These are phyloP conservation scores for Penicillium oxalicum DNA, from an alignment of 2,329 filamentous ascomycete genomes.

Conservation along the genomic window DNA sequence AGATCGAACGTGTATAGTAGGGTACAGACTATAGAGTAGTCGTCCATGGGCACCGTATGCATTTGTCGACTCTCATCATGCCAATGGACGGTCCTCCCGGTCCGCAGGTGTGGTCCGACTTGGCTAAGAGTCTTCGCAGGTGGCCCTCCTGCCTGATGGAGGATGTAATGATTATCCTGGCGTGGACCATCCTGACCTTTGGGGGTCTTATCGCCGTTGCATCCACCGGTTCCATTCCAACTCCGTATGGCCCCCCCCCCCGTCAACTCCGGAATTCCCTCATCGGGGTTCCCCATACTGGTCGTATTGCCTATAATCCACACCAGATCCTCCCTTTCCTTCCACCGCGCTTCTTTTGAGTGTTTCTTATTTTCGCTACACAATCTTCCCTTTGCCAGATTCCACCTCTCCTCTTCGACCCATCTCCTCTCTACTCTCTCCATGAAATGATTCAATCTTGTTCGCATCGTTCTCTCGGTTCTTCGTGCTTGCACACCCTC, in stretches of 20 bases:
- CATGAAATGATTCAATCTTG: slow-evolving; percentile 26
- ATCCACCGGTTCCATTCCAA: slow-evolving; percentile 7
- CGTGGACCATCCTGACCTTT: slow-evolving; percentile 9
- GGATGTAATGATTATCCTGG: too few species aligned
- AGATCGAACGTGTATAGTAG: too few species aligned
- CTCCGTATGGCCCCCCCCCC: slow-evolving; percentile 1
- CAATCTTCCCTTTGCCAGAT: neutral
- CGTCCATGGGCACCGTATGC: too few species aligned
- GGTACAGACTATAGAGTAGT: too few species aligned
- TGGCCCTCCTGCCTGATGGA: too few species aligned
- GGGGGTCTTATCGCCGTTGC: slow-evolving; percentile 15
- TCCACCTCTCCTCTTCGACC: neutral
- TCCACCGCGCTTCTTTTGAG: neutral
- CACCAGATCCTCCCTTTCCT: neutral
- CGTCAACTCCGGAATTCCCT: slow-evolving; percentile 2
- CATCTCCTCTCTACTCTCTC: neutral
- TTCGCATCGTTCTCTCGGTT: slow-evolving; percentile 13
- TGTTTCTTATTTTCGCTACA: neutral
- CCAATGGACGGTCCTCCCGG: too few species aligned
- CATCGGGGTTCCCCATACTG: slow-evolving; percentile 2
- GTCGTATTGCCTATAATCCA: neutral
- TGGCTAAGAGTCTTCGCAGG: too few species aligned
- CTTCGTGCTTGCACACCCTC: slow-evolving; percentile 31
- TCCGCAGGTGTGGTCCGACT: too few species aligned
- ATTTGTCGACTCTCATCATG: too few species aligned